phyloP scores from a whole-genome alignment of 2,329 filamentous ascomycete species.

The Metarhizium sp. region DNA sequence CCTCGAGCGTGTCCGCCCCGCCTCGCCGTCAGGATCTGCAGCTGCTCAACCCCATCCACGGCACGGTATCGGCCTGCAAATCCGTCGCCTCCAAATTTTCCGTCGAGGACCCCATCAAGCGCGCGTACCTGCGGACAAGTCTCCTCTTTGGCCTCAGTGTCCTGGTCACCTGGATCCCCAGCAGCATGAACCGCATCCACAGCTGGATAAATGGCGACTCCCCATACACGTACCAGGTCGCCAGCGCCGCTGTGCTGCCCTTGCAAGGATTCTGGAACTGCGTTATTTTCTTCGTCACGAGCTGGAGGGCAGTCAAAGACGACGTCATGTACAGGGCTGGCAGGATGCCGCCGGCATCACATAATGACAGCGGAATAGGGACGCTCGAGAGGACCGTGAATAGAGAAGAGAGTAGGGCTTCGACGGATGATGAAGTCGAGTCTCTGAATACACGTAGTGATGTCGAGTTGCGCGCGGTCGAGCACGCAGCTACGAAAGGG shows the following conservation, averaged over 20 bases:
- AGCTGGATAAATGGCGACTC: conserved; percentile 45
- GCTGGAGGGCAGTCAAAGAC: conserved; percentile 24
- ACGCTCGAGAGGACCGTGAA: conserved; percentile 4
- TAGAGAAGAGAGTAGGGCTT: conserved; percentile 9
- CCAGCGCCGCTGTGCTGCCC: conserved; percentile 62
- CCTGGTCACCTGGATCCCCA: conserved; percentile 54
- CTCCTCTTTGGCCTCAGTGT: conserved; percentile 53
- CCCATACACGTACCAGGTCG: conserved; percentile 58
- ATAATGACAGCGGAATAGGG: conserved; percentile 1
- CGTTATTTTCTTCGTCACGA: conserved; percentile 65
- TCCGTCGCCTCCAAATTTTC: conserved; percentile 26
- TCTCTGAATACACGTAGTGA: conserved; percentile 21
- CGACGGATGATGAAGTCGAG: conserved; percentile 20
- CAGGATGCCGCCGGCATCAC: background rate
- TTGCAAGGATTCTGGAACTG: conserved; percentile 76
- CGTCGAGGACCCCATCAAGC: conserved; percentile 45
- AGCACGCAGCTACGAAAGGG: conserved; percentile 3
- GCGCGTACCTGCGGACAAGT: conserved; percentile 51
- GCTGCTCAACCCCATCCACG: conserved; percentile 1
- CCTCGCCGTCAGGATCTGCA: conserved; percentile 2
- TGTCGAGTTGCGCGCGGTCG: conserved; percentile 22
- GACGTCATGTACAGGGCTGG: conserved; percentile 5
- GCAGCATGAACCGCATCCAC: conserved; percentile 66
- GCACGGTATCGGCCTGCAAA: conserved; percentile 12
- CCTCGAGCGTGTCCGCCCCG: conserved; percentile 18